Base-by-base conservation (phyloP, 2,329 filamentous ascomycete species). In the Sporothrix luriei region DNA sequence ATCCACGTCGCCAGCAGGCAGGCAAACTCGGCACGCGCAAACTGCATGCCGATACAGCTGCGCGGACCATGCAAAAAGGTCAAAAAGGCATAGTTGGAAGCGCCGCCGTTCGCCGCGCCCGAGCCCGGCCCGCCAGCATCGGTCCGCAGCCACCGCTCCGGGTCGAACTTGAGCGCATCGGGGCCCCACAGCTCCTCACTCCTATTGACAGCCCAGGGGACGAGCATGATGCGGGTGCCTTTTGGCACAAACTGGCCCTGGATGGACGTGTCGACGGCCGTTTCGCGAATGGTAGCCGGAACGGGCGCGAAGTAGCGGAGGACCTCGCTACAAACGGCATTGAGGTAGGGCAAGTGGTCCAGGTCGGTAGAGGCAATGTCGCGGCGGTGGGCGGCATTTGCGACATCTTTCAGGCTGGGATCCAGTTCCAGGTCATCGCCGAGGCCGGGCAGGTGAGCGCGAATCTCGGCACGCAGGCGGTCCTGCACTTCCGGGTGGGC, bases 11-110 rank as follows among this genome's bases (percentile, higher is more conserved):
- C 93, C 61, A 97, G 77, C 72, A 97, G 80, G 76, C 91, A 94
- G 10, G 92, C 92, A 79, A 97, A 91, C 82, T 97, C 94, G 0
- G 90, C 88, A 77, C 88, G 90, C 0, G 94, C 91, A 79, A 97
- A 97, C 2, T 84, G 83, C 78, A 89, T 86, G 0, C 93, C 94
- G 74, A 97, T 97, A 77, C 94, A 97, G 76, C 90, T 91, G 68
- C 93, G 83, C 1, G 93, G 93, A 0, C 94, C 94, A 77, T 97
- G 92, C 70, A 97, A 78, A 79, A 97, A 97, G 0, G 92, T 94
- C 79, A 94, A 77, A 75, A 91, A 89, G 0, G 89, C 86, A 77
- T 90, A 97, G 78, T 94, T 95, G 73, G 85, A 92, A 19, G 84
- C 82, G 1, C 92, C 90, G 10, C 91, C 91, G 7, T 92, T 92